phyloP scores from a whole-genome alignment of 768 basidiomycete genomes.

The Leccinum pellstonianum region DNA sequence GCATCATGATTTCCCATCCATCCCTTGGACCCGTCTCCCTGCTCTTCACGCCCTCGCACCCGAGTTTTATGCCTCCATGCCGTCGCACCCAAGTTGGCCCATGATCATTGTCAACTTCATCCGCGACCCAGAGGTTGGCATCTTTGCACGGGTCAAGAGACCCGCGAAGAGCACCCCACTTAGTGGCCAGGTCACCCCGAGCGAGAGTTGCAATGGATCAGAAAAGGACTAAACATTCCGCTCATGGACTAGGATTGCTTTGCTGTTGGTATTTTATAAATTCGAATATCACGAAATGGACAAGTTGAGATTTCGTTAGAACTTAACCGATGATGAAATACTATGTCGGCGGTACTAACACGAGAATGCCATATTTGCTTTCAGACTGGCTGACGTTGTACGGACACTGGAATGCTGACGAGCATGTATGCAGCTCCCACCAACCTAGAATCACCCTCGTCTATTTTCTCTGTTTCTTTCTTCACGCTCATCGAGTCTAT shows the following conservation, averaged over 20 bases:
- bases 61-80: constrained; percentile 88
- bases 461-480: constrained; percentile 20
- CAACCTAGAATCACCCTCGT: constrained; percentile 11
- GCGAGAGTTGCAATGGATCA: constrained; percentile 3
- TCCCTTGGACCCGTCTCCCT: constrained; percentile 93
- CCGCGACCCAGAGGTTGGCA: constrained; percentile 81
- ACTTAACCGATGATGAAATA: neutral
- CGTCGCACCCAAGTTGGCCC: constrained; percentile 89
- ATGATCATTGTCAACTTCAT: constrained; percentile 96
- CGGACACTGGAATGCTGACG: constrained; percentile 10
- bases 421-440: constrained; percentile 18
- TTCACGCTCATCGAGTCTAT: constrained; percentile 19
- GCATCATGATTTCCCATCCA: constrained; percentile 97
- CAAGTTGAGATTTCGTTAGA: neutral
- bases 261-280: constrained; percentile 19
- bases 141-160: constrained; percentile 86
- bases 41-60: constrained; percentile 78
- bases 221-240: constrained; percentile 18
- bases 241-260: constrained; percentile 7
- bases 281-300: constrained; percentile 9
- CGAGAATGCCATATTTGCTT: constrained; percentile 13
- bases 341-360: constrained; percentile 4
- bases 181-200: constrained; percentile 21
- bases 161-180: constrained; percentile 38
- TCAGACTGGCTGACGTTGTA: constrained; percentile 5